These are phyloP conservation scores for Corniculantispora saksenae DNA, from an alignment of 2,329 filamentous ascomycete genomes.

Conservation along the genomic window DNA sequence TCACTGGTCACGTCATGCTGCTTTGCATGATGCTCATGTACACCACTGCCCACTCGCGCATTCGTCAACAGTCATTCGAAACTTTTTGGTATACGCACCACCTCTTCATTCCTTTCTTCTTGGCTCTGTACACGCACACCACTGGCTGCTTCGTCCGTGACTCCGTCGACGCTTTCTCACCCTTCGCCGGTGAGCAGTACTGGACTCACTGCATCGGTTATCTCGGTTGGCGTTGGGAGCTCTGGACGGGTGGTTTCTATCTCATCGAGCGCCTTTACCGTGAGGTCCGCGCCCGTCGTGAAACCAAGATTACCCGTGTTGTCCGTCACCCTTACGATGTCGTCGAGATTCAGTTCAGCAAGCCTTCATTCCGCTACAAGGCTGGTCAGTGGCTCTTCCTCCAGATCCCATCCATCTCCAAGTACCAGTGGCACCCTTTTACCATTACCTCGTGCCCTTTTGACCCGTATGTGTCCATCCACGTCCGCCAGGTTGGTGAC, in stretches of 20 bases:
- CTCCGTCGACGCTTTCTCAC: constrained; percentile 68
- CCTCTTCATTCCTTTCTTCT: constrained; percentile 92
- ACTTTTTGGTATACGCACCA: constrained; percentile 99
- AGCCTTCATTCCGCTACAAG: constrained; percentile 97
- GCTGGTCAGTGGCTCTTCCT: constrained; percentile 98
- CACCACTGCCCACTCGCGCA: constrained; percentile 89
- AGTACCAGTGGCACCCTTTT: constrained; percentile 96
- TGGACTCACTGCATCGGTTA: constrained; percentile 96
- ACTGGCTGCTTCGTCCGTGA: constrained; percentile 96
- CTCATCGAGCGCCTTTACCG: constrained; percentile 86
- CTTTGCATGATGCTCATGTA: constrained; percentile 99
- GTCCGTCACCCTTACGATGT: constrained; percentile 96
- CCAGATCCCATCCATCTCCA: constrained; percentile 85
- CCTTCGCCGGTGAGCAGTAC: constrained; percentile 78
- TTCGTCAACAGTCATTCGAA: constrained; percentile 95
- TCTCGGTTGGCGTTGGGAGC: constrained; percentile 95
- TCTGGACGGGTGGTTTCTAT: constrained; percentile 83
- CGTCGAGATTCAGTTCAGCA: constrained; percentile 95
- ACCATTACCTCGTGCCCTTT: constrained; percentile 98
- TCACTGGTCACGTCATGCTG: constrained; percentile 96
- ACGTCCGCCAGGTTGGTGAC: constrained; percentile 95
- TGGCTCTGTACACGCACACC: constrained; percentile 93
- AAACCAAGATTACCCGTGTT: constrained; percentile 89
- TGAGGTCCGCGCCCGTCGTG: constrained; percentile 79
- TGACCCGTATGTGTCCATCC: constrained; percentile 90